A percentile compares a stretch with the other conserved stretches of the same genome.
These are phyloP conservation scores for Aquanectria penicillioides DNA, from an alignment of 2,329 filamentous ascomycete genomes.

Conservation along the genomic window DNA sequence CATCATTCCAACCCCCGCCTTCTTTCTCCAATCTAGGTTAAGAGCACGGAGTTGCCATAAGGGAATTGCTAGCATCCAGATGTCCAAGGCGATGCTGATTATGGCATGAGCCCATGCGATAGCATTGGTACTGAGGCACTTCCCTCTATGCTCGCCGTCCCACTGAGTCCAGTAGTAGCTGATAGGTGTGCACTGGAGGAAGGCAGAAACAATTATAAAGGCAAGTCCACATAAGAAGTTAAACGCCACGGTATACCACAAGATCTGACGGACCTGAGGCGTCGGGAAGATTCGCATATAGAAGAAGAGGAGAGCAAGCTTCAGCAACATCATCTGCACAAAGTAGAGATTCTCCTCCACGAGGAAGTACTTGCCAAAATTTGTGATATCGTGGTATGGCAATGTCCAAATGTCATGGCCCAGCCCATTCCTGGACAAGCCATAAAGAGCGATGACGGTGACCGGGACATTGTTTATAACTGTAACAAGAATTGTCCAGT, in stretches of 20 bases:
- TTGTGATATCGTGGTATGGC: conserved; percentile 49
- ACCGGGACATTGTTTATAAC: neutral
- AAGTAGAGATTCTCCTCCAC: conserved; percentile 58
- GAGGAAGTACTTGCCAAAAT: conserved; percentile 56
- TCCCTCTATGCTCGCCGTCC: conserved; percentile 57
- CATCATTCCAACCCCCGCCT: conserved; percentile 59
- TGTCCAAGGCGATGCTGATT: conserved; percentile 62
- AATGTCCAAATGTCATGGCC: conserved; percentile 64
- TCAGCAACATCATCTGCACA: conserved; percentile 55
- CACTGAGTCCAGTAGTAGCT: conserved; percentile 63
- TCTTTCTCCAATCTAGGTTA: conserved; percentile 58
- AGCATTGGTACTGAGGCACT: conserved; percentile 60
- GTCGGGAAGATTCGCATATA: conserved; percentile 64
- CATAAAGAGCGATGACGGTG: neutral
- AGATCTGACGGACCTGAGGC: conserved; percentile 47
- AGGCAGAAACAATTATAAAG: conserved; percentile 52
- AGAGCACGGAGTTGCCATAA: conserved; percentile 55
- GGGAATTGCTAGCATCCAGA: conserved; percentile 63
- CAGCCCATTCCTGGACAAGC: conserved; percentile 51
- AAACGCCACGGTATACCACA: conserved; percentile 55
- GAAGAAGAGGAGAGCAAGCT: conserved; percentile 63
- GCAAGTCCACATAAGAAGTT: conserved; percentile 53
- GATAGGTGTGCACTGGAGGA: conserved; percentile 65
- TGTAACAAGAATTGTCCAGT: neutral
- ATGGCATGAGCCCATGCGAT: conserved; percentile 62